Evolutionary conservation across 768 basidiomycete genomes (phyloP), one percentile per base, ranked within the genome.

Genomic region (Guyanaporus albipodus): DNA sequence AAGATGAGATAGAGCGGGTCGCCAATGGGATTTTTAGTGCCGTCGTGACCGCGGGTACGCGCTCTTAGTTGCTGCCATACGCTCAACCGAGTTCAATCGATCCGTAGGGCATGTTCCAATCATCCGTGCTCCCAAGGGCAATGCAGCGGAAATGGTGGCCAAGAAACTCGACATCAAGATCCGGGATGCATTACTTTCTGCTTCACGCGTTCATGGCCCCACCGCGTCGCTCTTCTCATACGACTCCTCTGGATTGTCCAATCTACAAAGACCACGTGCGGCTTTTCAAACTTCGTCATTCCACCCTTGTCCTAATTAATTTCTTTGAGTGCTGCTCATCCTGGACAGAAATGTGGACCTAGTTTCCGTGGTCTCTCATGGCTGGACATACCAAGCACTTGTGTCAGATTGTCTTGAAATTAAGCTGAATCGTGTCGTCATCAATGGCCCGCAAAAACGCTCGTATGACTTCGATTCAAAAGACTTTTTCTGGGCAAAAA

Each of bases 101-200:
- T 27, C n/a, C 21, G 43, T 45, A 92, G 92, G 89, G 2, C 87
- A 91, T 56, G 87, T 95, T 18, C 96, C 96, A 9, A 87, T 93
- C 61, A 97, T 99, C 49, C 85, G 96, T 26, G 85, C 89, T 47
- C 96, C 96, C 18, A 74, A 86, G 65, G 95, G 95, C 1, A 97
- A 98, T 66, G 96, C 96, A 5, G 96, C 94, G 17, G 96, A 99
- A 68, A 96, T 97, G 94, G 84, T 98, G n/a, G 94, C 94, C 8
- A 87, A 92, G 70, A 96, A 91, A 64, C 75, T 99, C 10, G 96
- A 99, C 59, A 78, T 82, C 12, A 91, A 91, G 67, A 85, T 98
- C 56, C 75, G 95, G 40, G 95, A 98, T 61, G 81, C 85, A 53
- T 68, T 93, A 46, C 69, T 91, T 46, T 82, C 77, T 32, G 76